These are phyloP conservation scores for Aegilops sharonensis DNA, from an alignment of 176 grass and related monocot genomes.

Conservation along the genomic window DNA sequence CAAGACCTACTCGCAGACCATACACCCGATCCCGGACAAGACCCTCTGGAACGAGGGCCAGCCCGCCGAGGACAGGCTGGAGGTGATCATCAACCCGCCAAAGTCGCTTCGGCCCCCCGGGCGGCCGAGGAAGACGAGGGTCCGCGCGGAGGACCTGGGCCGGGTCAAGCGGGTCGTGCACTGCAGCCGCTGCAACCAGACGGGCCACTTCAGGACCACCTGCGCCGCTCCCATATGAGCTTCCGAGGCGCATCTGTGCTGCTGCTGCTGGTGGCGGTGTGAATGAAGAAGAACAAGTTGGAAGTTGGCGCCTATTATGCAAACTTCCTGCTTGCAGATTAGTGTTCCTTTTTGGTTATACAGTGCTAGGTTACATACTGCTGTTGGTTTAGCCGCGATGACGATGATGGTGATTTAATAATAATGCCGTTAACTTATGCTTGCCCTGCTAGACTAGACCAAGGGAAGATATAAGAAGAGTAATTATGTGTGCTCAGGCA, in stretches of 20 bases:
- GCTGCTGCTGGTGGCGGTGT: background rate
- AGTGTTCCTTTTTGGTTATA: background rate
- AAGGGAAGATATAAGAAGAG: background rate
- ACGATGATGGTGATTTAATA: background rate
- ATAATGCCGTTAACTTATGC: conserved; percentile 19
- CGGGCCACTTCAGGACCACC: conserved; percentile 91
- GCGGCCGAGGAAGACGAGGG: conserved; percentile 78
- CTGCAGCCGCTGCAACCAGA: conserved; percentile 97
- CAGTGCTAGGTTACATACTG: background rate
- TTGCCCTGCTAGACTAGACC: conserved; percentile 9
- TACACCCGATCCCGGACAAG: conserved; percentile 94
- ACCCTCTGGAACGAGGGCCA: conserved; percentile 72
- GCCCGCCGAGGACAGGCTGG: conserved; percentile 36
- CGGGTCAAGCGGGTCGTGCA: conserved; percentile 82
- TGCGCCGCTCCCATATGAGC: conserved; percentile 76
- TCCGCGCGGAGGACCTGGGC: conserved; percentile 65
- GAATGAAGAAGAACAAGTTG: conserved; percentile 34
- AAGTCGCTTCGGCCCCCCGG: conserved; percentile 75
- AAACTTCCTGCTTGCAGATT: conserved; percentile 36
- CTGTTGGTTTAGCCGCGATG: conserved; percentile 13
- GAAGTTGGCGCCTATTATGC: conserved; percentile 28
- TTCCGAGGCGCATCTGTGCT: background rate
- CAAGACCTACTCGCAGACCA: conserved; percentile 92
- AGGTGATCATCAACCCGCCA: conserved; percentile 66
- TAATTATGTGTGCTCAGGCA: background rate